phyloP scores from a whole-genome alignment of 805 yeast species.

The Nakazawaea populi region DNA sequence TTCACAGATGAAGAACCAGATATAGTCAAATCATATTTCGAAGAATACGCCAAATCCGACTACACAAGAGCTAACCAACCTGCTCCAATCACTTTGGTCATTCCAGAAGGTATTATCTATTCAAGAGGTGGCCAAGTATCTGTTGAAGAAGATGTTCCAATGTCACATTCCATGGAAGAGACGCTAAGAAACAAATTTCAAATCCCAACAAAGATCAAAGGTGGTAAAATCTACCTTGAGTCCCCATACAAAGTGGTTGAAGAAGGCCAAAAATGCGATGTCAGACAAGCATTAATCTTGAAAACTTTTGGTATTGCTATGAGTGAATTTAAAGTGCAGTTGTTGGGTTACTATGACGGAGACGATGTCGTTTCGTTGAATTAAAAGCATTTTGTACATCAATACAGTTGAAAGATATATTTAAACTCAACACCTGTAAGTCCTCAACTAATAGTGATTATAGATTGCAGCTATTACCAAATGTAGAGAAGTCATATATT shows the following conservation, averaged over 20 bases:
- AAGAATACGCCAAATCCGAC: conserved; percentile 70
- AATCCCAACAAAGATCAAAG: conserved; percentile 84
- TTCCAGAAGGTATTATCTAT: conserved; percentile 88
- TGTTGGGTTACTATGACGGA: conserved; percentile 72
- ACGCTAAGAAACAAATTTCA: conserved; percentile 84
- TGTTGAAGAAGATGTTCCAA: conserved; percentile 88
- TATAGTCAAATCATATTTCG: conserved; percentile 86
- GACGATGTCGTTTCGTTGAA: conserved; percentile 28
- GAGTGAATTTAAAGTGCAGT: conserved; percentile 78
- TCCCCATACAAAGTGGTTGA: conserved; percentile 77
- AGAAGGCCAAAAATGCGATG: conserved; percentile 77
- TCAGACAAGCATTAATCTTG: conserved; percentile 83
- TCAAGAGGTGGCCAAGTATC: conserved; percentile 94
- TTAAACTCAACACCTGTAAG: no score
- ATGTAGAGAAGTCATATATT: no score
- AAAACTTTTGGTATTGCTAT: conserved; percentile 96
- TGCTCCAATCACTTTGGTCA: conserved; percentile 75
- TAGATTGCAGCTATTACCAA: no score
- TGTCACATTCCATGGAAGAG: conserved; percentile 94
- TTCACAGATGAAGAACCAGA: conserved; percentile 86
- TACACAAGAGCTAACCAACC: conserved; percentile 85
- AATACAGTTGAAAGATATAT: no score
- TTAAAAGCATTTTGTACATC: no score
- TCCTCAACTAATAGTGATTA: no score
- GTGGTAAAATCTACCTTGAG: conserved; percentile 78